Base-by-base conservation (phyloP, 805 yeast genomes). In the Tetrapisispora nanseiensis region DNA sequence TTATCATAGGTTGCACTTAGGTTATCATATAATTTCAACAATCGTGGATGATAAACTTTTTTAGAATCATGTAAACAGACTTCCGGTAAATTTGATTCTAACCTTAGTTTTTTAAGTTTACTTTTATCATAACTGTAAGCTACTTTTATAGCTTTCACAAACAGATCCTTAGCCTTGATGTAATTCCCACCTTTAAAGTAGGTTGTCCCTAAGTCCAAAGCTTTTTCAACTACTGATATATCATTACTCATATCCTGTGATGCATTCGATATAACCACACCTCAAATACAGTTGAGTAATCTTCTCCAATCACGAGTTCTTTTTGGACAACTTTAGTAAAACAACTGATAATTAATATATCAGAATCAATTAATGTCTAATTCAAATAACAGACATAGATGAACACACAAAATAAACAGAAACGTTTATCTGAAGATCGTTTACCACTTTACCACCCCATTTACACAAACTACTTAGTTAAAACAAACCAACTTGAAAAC, bases 1-100 rank as follows among this genome's bases (percentile, higher is more conserved):
- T 55, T 59, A 39, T 56, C 62, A 46, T 54, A 56, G 12, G 58
- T 49, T 0, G 61, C 57, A 7, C 58, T 46, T 6, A 57, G 33
- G 41, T 54, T 55, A 33, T 57, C 64, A 39, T 60, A 39, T 9
- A 59, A 28, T 30, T 52, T 51, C 12, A 49, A 44, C 22, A 52
- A 51, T 33, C 44, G 44, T 2, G 66, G 65, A 40, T 61, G 66
- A 35, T 49, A 50, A 9, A 27, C 16, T 15, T 36, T 36, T 9
- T 22, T 16, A 12, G 33, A 13, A 10, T 29, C 32, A 21, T 35
- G 41, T 11, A 26, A 37, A 9, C 42, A 24, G 2, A 3, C n/a
- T 5, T 18, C 31, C 1, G 40, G 27, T 19, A 31, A 24, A 10
- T 37, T 42, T 9, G 24, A n/a, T 8, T 28, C 19, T 1, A 26